A percentile compares a stretch with the other conserved stretches of the same genome.
phyloP scores from a whole-genome alignment of 257 asterid genomes.

The Solanum rostratum region DNA sequence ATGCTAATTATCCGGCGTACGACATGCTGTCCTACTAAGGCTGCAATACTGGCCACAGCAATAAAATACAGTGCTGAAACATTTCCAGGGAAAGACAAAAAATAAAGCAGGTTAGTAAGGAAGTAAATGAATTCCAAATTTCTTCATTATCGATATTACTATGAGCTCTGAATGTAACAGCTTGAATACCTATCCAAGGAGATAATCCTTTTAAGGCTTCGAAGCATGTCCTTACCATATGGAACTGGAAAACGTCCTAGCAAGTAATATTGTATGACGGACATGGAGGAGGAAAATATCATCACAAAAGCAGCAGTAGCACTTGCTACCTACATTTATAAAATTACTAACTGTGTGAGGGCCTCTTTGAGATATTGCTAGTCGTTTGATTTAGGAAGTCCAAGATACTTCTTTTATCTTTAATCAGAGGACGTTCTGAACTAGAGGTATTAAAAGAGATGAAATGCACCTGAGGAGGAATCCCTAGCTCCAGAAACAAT shows the following conservation, averaged over 20 bases:
- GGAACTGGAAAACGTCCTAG: slow-evolving; percentile 42
- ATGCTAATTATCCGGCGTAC: slow-evolving; percentile 48
- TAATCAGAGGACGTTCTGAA: not conserved
- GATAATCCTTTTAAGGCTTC: not conserved
- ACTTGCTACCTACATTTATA: slow-evolving; percentile 35
- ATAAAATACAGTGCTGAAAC: slow-evolving; percentile 45
- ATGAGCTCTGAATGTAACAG: not conserved
- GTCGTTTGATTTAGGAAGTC: not conserved
- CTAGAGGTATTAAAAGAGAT: not conserved
- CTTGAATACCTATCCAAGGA: not conserved
- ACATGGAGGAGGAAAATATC: slow-evolving; percentile 56
- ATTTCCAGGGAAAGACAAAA: not conserved
- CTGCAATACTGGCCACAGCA: slow-evolving; percentile 39
- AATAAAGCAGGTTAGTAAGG: not conserved
- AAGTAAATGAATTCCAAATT: not conserved
- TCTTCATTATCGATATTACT: not conserved
- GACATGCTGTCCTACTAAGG: slow-evolving; percentile 42
- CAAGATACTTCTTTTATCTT: not conserved
- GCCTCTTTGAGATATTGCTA: not conserved
- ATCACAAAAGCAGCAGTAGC: slow-evolving; percentile 49
- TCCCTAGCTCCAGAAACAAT: slow-evolving; percentile 39
- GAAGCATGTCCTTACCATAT: slow-evolving; percentile 18
- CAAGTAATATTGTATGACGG: slow-evolving; percentile 48
- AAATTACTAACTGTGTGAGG: not conserved
- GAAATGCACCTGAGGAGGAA: slow-evolving; percentile 49